Evolutionary conservation across 139 green algal species (phyloP).

Genomic region (Chlamydomonas sp.): DNA sequence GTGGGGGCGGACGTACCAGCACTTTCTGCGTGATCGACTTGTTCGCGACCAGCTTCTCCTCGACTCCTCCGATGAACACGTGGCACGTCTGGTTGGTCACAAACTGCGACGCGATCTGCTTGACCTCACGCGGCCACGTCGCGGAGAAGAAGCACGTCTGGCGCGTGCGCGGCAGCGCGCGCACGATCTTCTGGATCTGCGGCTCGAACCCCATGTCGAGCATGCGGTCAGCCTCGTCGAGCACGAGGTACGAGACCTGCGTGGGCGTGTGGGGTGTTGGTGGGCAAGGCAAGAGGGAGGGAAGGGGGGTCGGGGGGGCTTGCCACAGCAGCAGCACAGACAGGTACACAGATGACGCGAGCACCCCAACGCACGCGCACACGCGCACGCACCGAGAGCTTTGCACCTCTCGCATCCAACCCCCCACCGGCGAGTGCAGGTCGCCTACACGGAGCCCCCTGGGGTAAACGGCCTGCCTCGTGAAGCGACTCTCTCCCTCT

Average conservation of each 20-base stretch:
- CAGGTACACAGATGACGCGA: no score
- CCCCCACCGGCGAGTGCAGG: no score
- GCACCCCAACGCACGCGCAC: no score
- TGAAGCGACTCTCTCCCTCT: no score
- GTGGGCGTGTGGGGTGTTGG: no score
- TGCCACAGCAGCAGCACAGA: no score
- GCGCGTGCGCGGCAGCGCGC: conserved; percentile 52
- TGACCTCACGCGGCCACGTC: conserved; percentile 87
- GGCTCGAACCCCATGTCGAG: conserved; percentile 76
- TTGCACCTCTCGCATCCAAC: no score
- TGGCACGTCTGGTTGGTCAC: conserved; percentile 69
- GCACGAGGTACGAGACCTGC: conserved; percentile 88
- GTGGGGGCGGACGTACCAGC: conserved; percentile 24
- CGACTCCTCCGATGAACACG: conserved; percentile 84
- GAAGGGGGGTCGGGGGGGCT: no score
- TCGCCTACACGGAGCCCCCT: no score
- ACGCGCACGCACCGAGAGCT: no score
- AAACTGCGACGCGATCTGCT: conserved; percentile 73
- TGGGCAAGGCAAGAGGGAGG: no score
- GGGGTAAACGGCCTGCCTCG: no score
- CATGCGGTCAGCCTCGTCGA: conserved; percentile 98
- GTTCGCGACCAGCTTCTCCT: conserved; percentile 85
- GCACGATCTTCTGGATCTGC: conserved; percentile 82
- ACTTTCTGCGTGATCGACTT: conserved; percentile 81
- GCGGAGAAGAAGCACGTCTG: conserved; percentile 90